Conservation (phyloP, 805 yeast genomes). For the Nakazawaea sp. region DNA sequence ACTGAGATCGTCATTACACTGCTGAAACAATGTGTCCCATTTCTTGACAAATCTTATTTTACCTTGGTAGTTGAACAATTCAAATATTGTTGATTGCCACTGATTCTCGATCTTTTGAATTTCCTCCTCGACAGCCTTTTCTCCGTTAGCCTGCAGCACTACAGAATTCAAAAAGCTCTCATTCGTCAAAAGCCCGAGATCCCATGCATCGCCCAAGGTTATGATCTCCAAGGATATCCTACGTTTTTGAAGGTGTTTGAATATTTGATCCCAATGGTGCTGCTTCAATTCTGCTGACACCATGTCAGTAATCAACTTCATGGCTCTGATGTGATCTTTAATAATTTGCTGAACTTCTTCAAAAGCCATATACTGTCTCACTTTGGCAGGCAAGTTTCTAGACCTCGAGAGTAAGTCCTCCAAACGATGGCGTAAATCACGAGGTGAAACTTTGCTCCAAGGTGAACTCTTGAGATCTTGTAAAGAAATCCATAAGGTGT, state of each 20-base stretch:
- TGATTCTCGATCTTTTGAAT: conserved; percentile 38
- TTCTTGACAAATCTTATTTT: conserved; percentile 52
- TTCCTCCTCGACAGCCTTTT: conserved; percentile 54
- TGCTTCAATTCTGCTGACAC: conserved; percentile 50
- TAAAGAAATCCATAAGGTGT: conserved; percentile 40
- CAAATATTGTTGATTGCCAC: conserved; percentile 53
- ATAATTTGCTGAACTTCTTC: conserved; percentile 45
- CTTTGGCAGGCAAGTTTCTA: conserved; percentile 46
- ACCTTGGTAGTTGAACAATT: conserved; percentile 43
- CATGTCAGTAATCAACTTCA: conserved; percentile 35
- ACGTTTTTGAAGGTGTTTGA: conserved; percentile 22
- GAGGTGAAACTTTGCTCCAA: conserved; percentile 46
- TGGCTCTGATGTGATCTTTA: conserved; percentile 30
- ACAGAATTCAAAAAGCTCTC: conserved; percentile 39
- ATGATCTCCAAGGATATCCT: conserved; percentile 19
- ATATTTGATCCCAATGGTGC: conserved; percentile 61
- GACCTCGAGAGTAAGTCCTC: conserved; percentile 42
- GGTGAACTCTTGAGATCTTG: conserved; percentile 30
- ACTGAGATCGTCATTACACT: conserved; percentile 52
- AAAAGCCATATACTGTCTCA: conserved; percentile 66
- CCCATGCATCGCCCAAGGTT: conserved; percentile 56
- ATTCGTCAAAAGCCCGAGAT: conserved; percentile 40
- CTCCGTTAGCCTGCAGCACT: conserved; percentile 64
- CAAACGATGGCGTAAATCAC: conserved; percentile 36
- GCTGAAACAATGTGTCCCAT: conserved; percentile 59